phyloP scores from a whole-genome alignment of 805 yeast genomes.

The Nakazawaea sp. region DNA sequence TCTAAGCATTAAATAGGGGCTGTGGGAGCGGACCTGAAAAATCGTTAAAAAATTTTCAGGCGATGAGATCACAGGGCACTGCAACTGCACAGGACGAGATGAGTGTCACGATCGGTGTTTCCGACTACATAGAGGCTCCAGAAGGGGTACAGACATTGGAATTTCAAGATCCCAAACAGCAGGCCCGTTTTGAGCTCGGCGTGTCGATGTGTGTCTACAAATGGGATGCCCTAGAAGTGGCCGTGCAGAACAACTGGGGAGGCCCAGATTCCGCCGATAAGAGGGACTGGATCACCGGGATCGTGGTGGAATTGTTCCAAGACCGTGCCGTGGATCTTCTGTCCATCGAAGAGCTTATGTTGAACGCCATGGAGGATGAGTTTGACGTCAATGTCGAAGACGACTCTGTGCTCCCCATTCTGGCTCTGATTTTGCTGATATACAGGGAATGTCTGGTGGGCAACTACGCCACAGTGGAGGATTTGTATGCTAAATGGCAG shows the following conservation, averaged over 20 bases:
- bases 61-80: too few species aligned
- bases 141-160: conserved; percentile 16
- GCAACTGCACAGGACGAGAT: too few species aligned
- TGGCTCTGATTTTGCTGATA: conserved; percentile 53
- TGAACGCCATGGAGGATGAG: conserved; percentile 92
- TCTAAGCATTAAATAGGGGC: too few species aligned
- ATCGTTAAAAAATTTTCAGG: too few species aligned
- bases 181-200: conserved; percentile 86
- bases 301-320: conserved; percentile 71
- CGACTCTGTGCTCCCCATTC: conserved; percentile 75
- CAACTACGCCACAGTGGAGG: conserved; percentile 51
- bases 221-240: conserved; percentile 86
- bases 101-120: too few species aligned
- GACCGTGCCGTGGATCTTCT: conserved; percentile 66
- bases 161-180: conserved; percentile 52
- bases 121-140: conserved; percentile 24
- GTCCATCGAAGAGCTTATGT: conserved; percentile 75
- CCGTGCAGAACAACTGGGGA: conserved; percentile 93
- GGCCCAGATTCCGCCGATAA: conserved; percentile 88
- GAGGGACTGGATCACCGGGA: conserved; percentile 89
- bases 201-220: conserved; percentile 83
- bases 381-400: conserved; percentile 87
- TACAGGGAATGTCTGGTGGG: conserved; percentile 57
- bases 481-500: conserved; percentile 51
- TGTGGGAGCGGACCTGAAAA: too few species aligned